Evolutionary conservation across 495 filamentous ascomycete species (phyloP).

Genomic region (Endocarpon pusillum): DNA sequence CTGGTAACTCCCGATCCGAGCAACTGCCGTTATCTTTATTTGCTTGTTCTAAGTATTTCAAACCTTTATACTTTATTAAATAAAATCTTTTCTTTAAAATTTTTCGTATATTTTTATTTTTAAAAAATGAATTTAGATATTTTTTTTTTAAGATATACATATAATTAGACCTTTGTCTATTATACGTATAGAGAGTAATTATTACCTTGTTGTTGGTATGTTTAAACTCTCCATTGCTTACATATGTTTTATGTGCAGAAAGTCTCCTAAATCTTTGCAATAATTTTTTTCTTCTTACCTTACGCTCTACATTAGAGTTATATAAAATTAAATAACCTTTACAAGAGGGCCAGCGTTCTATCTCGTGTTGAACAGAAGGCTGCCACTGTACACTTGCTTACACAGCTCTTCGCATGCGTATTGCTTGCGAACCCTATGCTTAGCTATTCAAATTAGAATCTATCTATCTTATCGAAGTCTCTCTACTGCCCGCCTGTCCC

Average conservation of each 20-base stretch:
- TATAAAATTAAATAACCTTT: conserved; percentile 10
- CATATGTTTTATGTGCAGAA: conserved; percentile 3
- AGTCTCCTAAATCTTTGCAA: conserved; percentile 2
- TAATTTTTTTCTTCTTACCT: conserved; percentile 7
- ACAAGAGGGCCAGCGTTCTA: too few relatives aligned
- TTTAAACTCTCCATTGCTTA: conserved; percentile 8
- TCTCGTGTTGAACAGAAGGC: too few relatives aligned
- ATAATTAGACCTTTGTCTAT: conserved; percentile 7
- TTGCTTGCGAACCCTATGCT: too few relatives aligned
- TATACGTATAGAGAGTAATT: conserved; percentile 8
- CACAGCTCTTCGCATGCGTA: too few relatives aligned
- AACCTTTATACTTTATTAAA: too few relatives aligned
- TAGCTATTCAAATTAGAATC: too few relatives aligned
- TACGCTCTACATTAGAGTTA: conserved; percentile 7
- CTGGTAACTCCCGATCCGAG: too few relatives aligned
- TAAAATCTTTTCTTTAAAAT: too few relatives aligned
- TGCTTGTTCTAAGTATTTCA: conserved; percentile 6
- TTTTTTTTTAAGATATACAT: conserved; percentile 5
- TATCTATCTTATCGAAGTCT: too few relatives aligned
- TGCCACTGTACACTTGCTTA: too few relatives aligned
- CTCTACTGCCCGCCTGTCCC: too few relatives aligned
- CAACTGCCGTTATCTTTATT: too few relatives aligned
- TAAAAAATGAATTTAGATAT: conserved; percentile 6
- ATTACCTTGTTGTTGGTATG: conserved; percentile 8
- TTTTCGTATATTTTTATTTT: conserved; percentile 3